These are phyloP conservation scores for Aspergillus bombycis DNA, from an alignment of 2,329 filamentous ascomycete genomes.

Conservation along the genomic window DNA sequence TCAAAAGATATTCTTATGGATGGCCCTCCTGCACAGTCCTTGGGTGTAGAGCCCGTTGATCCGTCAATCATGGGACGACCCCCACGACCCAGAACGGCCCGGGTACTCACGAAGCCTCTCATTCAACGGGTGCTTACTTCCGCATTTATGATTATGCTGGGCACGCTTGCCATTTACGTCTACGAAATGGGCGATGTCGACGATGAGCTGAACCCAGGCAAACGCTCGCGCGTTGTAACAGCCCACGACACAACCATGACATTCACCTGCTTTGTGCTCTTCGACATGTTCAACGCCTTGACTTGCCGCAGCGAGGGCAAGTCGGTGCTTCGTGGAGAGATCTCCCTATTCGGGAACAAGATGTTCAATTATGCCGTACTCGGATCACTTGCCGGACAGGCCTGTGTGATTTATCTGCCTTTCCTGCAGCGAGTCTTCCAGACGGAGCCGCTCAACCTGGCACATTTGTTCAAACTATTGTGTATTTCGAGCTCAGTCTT, in stretches of 20 bases:
- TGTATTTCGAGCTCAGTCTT: constrained; percentile 86
- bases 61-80: constrained; percentile 91
- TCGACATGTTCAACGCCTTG: constrained; percentile 99
- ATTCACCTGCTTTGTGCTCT: constrained; percentile 97
- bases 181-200: constrained; percentile 81
- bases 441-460: constrained; percentile 78
- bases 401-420: constrained; percentile 91
- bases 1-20: constrained; percentile 95
- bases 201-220: constrained; percentile 42
- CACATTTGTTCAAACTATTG: constrained; percentile 74
- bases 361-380: constrained; percentile 97
- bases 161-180: constrained; percentile 88
- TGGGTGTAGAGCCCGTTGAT: constrained; percentile 93
- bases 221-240: constrained; percentile 67
- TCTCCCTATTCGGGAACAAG: constrained; percentile 80
- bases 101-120: constrained; percentile 83
- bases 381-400: constrained; percentile 80
- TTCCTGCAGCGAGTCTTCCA: constrained; percentile 94
- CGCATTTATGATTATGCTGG: constrained; percentile 85
- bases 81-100: constrained; percentile 81
- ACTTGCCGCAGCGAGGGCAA: constrained; percentile 91
- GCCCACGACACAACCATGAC: constrained; percentile 98
- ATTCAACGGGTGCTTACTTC: constrained; percentile 85
- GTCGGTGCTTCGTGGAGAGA: constrained; percentile 82
- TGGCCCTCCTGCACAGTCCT: constrained; percentile 92